Evolutionary conservation across 1,284 basidiomycete genomes (phyloP), one percentile per base, ranked within the genome.

Genomic region (Phellopilus nigrolimitatus): DNA sequence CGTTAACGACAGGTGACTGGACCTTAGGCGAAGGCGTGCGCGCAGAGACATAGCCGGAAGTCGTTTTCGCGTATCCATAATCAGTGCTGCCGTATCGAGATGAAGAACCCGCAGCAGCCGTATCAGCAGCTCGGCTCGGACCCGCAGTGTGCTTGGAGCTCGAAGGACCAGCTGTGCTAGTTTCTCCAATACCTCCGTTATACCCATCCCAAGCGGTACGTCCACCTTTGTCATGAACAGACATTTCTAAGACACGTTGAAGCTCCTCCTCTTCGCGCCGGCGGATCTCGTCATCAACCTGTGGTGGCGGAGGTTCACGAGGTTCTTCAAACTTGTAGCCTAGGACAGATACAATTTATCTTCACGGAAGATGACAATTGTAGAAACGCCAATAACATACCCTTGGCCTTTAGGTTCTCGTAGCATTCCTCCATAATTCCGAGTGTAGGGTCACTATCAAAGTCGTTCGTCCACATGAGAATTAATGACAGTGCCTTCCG

Each of bases 351-450:
- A 13, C 7, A 42, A 57, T 43, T 34, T 25, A 5, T 9, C 6
- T 39, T 21, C 37, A 47, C 15, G 13, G 28, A 17, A 39, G 33
- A 42, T 15, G 6, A 4, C 28, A 42, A 28, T 19, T 48, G 27
- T 10, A 13, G 34, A 9, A 36, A 56, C 27, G 31, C 39, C 28
- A n/a, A 47, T 13, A 36, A 70, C 77, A 57, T 64, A 91, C 92
- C 87, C 73, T 93, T 97, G 8, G 76, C 74, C 67, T 88, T 88
- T 47, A 99, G 73, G 54, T 71, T 77, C 56, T 90, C 84, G 63
- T 91, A 92, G 43, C 91, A 88, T 60, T 97, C 93, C 59, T 88
- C 84, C 85, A 97, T 95, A 41, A 99, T 74, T 2, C 91, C 91
- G 4, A 98, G 76, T 19, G 86, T 82, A 3, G 84, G 69, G 59